Evolutionary conservation across 768 basidiomycete species (phyloP), one percentile per base, ranked within the genome.

Genomic region (Symmetrospora coprosmae): DNA sequence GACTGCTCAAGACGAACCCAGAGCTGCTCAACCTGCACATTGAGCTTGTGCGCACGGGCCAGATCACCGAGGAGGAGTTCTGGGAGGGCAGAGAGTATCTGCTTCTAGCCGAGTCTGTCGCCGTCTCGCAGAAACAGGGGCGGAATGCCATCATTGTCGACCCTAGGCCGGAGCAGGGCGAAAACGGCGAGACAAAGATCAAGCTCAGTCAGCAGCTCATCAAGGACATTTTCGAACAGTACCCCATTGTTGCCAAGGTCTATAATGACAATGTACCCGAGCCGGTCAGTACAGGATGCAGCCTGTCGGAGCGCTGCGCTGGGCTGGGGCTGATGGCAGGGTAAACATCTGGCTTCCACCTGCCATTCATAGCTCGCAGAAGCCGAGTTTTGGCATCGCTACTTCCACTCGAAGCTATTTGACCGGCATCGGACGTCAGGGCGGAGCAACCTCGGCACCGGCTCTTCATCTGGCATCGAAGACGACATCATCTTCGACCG

Each of bases 221-320:
- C 33, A 82, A 87, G 67, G 92, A 97, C 68, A 89, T 97, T 48
- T 99, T 99, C 68, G 90, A 97, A 65, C 91, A 94, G 74, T 97
- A 90, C 70, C 91, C 94, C 1, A 85, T 94, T 31, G 88, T 97
- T 13, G 83, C 85, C 38, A 85, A 81, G 72, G 92, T 90, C 0
- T 92, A 94, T 68, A 83, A 76, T 62, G 90, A 92, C 69, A 90
- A 91, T 66, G 91, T 97, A 0, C 90, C 92, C 2, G 79, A 74
- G 65, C 85, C 86, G 77, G 90, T 84, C 75, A 64, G 70, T 65
- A 51, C 59, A 16, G 34, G n/a, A 17, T 48, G 19, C 4, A 4
- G 6, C 33, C 55, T 43, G 21, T 39, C 16, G 25, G 25, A 34
- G 4, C 4, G 38, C 28, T 63, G 30, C 33, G 14, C 27, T n/a